These are phyloP conservation scores for Neonectria punicea DNA, from an alignment of 2,329 filamentous ascomycete species.

Conservation along the genomic window DNA sequence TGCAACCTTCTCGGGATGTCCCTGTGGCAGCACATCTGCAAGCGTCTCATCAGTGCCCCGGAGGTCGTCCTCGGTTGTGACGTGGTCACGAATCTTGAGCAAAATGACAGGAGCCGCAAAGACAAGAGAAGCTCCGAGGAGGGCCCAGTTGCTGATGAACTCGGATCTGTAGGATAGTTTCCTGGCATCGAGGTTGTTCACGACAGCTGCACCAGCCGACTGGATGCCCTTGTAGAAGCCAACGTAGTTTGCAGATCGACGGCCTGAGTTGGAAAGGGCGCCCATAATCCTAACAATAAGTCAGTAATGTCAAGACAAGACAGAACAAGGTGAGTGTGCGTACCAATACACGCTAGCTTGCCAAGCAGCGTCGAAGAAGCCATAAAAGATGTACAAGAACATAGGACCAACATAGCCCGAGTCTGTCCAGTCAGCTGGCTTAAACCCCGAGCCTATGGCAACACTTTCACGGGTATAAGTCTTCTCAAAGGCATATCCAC, in stretches of 20 bases:
- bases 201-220: conserved; percentile 74
- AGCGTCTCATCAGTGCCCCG: conserved; percentile 86
- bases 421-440: conserved; percentile 70
- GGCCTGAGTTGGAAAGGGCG: conserved; percentile 88
- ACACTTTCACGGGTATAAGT: conserved; percentile 37
- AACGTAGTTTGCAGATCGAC: conserved; percentile 90
- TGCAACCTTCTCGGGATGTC: conserved; percentile 28
- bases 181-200: conserved; percentile 49
- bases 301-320: conserved; percentile 16
- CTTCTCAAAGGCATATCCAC: conserved; percentile 79
- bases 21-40: conserved; percentile 68
- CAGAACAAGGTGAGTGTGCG: conserved; percentile 58
- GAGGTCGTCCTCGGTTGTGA: conserved; percentile 83
- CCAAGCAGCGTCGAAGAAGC: conserved; percentile 89
- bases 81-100: conserved; percentile 82
- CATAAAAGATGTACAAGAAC: conserved; percentile 92
- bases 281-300: conserved; percentile 79
- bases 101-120: conserved; percentile 84
- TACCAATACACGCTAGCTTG: conserved; percentile 94
- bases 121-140: conserved; percentile 78
- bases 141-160: conserved; percentile 78
- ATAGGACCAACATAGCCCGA: conserved; percentile 78
- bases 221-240: conserved; percentile 91
- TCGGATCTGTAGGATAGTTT: conserved; percentile 72
- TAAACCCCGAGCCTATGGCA: conserved; percentile 11